Base-by-base conservation (phyloP, 1,139 yeast species). In the Pichia sp. region DNA sequence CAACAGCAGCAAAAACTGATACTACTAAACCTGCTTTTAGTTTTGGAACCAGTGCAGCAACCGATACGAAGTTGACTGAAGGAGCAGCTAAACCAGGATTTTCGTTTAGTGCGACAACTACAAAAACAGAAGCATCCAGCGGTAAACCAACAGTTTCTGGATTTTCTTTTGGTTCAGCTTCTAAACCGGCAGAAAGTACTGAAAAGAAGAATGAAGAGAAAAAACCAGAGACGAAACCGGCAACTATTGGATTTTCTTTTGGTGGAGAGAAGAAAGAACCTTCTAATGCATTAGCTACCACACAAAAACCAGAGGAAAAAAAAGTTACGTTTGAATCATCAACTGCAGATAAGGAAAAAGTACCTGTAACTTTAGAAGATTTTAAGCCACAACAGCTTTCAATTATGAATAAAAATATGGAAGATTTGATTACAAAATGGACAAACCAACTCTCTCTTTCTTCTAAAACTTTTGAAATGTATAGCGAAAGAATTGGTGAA, bases 371-470 rank as follows among this genome's bases (percentile, higher is more conserved):
- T 56, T 73, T 71, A 26, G 71, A 74, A 35, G 73, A 70, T 41
- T 72, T 81, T 25, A 80, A 78, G 53, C 82, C 87, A 16, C 73
- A 78, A 42, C 85, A 89, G 27, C 78, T 87, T 4, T 83, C 95
- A 9, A 74, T 94, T 41, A 89, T 86, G 56, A 92, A 92, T 66
- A 87, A 87, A 61, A 87, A 96, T 1, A 71, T 94, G 61, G 98
- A 92, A 58, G 98, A 92, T 61, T 74, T 92, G 52, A 85, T 94
- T 42, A 78, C 89, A 30, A 89, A 85, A 64, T 94, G 98, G 99
- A 85, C 97, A 1, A 78, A 80, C 48, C 95, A 94, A 55, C 68
- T 92, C 50, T 73, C 90, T 4, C 73, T 77, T 24, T 80, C 95
- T 0, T 77, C 92, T 1, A 71, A 73, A 28, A 81, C 86, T 32